phyloP scores from a whole-genome alignment of 75 land plant genomes.

The Picea glauca region DNA sequence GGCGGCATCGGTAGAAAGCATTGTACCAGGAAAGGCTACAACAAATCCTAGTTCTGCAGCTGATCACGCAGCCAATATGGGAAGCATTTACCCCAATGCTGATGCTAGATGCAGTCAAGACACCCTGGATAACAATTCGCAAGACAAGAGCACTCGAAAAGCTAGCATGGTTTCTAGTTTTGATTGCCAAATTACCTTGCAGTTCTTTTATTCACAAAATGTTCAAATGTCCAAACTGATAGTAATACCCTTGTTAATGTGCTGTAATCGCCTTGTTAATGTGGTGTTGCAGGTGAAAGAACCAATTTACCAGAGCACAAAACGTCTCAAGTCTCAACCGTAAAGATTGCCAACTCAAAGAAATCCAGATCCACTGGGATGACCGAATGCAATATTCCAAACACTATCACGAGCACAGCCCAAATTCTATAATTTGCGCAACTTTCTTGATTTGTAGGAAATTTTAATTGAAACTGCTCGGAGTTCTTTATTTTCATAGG shows the following conservation, averaged over 20 bases:
- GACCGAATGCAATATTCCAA: too few species aligned
- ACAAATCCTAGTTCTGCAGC: not conserved
- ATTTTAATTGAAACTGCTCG: too few species aligned
- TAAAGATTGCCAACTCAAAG: too few species aligned
- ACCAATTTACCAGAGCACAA: conserved; percentile 44
- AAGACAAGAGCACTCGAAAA: conserved; percentile 44
- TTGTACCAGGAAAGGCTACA: conserved; percentile 7
- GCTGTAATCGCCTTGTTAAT: not conserved
- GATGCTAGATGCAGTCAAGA: conserved; percentile 24
- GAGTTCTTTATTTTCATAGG: too few species aligned
- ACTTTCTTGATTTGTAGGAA: too few species aligned
- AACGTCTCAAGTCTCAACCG: conserved; percentile 39
- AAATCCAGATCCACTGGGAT: too few species aligned
- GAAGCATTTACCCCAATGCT: not conserved
- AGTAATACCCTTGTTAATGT: too few species aligned
- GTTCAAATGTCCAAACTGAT: too few species aligned
- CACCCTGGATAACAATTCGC: conserved; percentile 7
- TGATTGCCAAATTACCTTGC: not conserved
- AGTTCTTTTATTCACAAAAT: too few species aligned
- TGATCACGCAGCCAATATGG: not conserved
- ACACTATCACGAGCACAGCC: too few species aligned
- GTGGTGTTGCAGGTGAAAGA: conserved; percentile 44
- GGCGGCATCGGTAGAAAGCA: conserved; percentile 51
- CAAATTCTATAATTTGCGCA: too few species aligned
- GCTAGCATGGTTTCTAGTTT: conserved; percentile 47